Evolutionary conservation across 352 stramenopile species (phyloP), one percentile per base, ranked within the genome.

Genomic region (Blastocystis sp.): DNA sequence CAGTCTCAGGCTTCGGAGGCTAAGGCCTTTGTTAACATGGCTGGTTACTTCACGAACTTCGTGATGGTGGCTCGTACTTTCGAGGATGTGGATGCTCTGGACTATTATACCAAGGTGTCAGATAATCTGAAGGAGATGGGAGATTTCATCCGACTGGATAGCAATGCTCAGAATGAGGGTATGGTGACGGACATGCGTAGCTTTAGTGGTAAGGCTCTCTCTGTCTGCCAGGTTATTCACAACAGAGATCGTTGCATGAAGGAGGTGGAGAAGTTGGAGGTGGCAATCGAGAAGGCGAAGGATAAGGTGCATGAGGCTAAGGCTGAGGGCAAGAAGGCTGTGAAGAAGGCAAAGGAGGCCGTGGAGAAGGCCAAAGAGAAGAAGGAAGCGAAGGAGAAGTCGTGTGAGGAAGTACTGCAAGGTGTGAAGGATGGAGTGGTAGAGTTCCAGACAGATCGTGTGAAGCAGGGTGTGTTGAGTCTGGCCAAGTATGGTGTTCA

Each of bases 331-430:
- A 86, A 86, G 74, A 86, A 86, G 74, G 74, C 74, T 9, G 56
- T 74, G 54, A 86, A 86, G 74, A 73, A 67, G 54, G 74, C 74
- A n/a, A 74, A 74, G 59, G 59, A 86, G 74, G 74, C n/a, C 9
- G 74, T 86, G 54, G 74, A 86, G 59, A 73, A 86, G 59, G 74
- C 74, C 27, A 86, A 86, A 43, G 74, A 86, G 59, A 74, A 67
- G 54, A 43, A n/a, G 32, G 59, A 52, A 6, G 35, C 54, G 1
- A 86, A 86, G 74, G 46, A 86, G 59, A 67, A 86, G 59, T 49
- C 74, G 24, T 69, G n/a, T 21, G 74, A 80, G 29, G 37, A 66
- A 0, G 74, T 86, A 43, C 74, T 86, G 54, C 54, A 86, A 54
- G 74, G 74, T 21, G 74, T 86, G 42, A 86, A 86, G 74, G 74